Evolutionary conservation across 768 basidiomycete species (phyloP).

Genomic region (Austroboletus eburneus): DNA sequence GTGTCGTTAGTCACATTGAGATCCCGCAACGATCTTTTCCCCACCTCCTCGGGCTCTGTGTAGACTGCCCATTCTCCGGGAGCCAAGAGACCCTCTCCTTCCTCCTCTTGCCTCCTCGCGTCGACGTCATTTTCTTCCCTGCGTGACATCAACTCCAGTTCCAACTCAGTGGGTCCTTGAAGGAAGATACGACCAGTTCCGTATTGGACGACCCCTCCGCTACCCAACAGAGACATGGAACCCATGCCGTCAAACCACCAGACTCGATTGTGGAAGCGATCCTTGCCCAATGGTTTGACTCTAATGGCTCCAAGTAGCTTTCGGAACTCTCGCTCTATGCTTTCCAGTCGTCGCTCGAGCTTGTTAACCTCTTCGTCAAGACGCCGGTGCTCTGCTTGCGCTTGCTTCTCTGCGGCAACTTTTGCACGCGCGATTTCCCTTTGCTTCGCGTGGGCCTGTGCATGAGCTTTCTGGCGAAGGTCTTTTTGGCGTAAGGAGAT

Average conservation of each 20-base stretch:
- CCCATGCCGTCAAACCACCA: constrained; percentile 99
- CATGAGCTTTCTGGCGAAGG: constrained; percentile 49
- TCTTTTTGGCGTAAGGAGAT: constrained; percentile 48
- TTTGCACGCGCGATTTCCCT: constrained; percentile 76
- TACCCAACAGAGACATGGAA: constrained; percentile 70
- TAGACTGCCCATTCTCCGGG: constrained; percentile 90
- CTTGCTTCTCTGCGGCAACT: constrained; percentile 75
- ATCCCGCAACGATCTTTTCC: neutral
- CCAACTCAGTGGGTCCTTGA: constrained; percentile 86
- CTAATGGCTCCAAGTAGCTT: constrained; percentile 81
- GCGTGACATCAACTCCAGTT: constrained; percentile 64
- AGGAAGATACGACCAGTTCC: constrained; percentile 89
- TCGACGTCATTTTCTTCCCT: constrained; percentile 51
- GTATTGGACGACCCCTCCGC: constrained; percentile 75
- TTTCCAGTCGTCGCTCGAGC: constrained; percentile 74
- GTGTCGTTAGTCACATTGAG: constrained; percentile 7
- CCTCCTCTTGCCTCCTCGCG: constrained; percentile 66
- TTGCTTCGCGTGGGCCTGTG: constrained; percentile 66
- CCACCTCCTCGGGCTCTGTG: constrained; percentile 82
- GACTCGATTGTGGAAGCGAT: constrained; percentile 90
- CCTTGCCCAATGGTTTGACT: constrained; percentile 83
- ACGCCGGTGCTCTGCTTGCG: constrained; percentile 75
- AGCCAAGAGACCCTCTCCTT: constrained; percentile 71
- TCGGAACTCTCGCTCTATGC: constrained; percentile 91
- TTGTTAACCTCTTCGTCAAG: constrained; percentile 87